These are phyloP conservation scores for Thermothielavioides terrestris DNA, from an alignment of 495 filamentous ascomycete genomes.

Conservation along the genomic window DNA sequence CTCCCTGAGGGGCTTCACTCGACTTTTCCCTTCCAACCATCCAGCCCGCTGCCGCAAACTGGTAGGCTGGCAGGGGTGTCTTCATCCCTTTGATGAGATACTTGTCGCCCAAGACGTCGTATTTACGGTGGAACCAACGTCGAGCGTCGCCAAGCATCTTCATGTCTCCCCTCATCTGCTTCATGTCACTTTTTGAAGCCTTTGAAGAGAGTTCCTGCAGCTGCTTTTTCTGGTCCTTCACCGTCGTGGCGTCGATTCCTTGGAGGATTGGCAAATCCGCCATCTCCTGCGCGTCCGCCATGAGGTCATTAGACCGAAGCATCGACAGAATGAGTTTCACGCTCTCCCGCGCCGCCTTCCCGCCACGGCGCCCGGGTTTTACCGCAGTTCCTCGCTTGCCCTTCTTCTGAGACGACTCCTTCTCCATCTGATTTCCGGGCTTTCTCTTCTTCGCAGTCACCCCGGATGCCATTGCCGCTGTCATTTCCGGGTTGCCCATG, in stretches of 20 bases:
- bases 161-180: neutral
- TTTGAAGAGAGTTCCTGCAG: neutral
- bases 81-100: constrained; percentile 20
- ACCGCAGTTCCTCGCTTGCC: too few relatives aligned
- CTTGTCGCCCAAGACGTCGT: neutral
- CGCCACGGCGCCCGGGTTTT: too few relatives aligned
- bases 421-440: too few relatives aligned
- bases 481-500: too few relatives aligned
- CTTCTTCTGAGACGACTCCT: too few relatives aligned
- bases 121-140: neutral
- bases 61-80: constrained; percentile 19
- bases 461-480: too few relatives aligned
- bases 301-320: neutral
- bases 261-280: neutral
- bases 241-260: neutral
- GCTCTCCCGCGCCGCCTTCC: neutral
- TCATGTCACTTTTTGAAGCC: neutral
- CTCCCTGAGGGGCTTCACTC: constrained; percentile 31
- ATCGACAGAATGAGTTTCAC: neutral
- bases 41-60: constrained; percentile 23
- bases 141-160: neutral
- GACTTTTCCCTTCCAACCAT: constrained; percentile 22
- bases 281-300: neutral
- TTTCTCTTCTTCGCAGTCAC: too few relatives aligned
- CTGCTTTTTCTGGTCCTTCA: neutral